These are phyloP conservation scores for Citeromyces nyonsensis DNA, from an alignment of 805 yeast genomes.

Conservation along the genomic window DNA sequence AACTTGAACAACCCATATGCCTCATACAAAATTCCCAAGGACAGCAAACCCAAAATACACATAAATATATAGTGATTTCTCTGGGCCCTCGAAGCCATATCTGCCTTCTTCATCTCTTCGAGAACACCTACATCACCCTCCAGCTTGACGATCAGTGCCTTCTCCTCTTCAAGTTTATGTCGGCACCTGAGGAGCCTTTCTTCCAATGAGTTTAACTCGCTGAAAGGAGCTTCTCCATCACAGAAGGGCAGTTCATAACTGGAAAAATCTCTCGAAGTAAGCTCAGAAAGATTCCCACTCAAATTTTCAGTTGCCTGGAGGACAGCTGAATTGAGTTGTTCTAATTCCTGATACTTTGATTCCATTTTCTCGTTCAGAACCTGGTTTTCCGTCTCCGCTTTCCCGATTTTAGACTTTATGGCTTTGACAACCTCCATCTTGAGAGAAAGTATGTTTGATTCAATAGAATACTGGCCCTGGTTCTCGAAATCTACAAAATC, in stretches of 20 bases:
- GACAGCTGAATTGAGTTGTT: conserved; percentile 12
- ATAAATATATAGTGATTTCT: no score
- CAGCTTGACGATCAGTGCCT: conserved; percentile 8
- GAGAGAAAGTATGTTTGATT: conserved; percentile 1
- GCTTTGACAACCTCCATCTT: conserved; percentile 9
- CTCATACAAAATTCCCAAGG: no score
- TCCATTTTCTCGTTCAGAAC: conserved; percentile 13
- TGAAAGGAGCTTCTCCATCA: conserved; percentile 7
- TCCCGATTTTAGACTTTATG: conserved; percentile 13
- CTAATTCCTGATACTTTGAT: conserved; percentile 11
- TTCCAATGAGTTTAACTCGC: conserved; percentile 11
- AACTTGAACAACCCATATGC: no score
- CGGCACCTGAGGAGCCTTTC: conserved; percentile 3
- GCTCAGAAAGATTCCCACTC: conserved; percentile 10
- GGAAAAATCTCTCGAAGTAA: conserved; percentile 13
- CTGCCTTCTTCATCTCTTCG: conserved; percentile 7
- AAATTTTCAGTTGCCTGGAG: conserved; percentile 11
- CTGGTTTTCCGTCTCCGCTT: conserved; percentile 13
- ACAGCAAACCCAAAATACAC: no score
- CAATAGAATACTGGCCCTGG: no score
- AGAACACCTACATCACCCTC: conserved; percentile 9
- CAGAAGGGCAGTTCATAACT: conserved; percentile 6
- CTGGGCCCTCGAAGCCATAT: no score
- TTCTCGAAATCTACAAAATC: no score
- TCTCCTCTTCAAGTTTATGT: conserved; percentile 3